Percentiles rank a stretch among this genome's conserved stretches.
Evolutionary conservation across 345 rosid species (phyloP).

Genomic region (Rhodomyrtus tomentosa): DNA sequence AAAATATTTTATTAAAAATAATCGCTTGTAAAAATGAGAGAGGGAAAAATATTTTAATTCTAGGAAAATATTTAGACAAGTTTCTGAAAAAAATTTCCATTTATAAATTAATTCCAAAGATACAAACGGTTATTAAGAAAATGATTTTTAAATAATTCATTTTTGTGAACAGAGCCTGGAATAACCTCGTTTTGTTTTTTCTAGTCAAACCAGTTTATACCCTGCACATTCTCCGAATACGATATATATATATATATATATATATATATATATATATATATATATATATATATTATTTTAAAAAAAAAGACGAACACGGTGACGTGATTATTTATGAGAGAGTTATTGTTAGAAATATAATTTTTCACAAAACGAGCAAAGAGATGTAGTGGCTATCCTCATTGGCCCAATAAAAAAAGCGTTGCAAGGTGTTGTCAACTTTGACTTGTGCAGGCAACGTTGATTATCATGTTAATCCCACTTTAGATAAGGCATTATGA

Average conservation of each 20-base stretch:
- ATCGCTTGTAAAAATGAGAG: no score
- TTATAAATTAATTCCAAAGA: no score
- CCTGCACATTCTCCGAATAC: background rate
- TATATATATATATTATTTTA: no score
- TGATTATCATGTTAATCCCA: background rate
- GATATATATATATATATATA: no score
- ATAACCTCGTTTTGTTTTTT: background rate
- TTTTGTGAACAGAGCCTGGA: no score
- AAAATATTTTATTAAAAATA: no score
- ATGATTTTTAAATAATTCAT: no score
- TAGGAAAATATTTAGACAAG: no score
- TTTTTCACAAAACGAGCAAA: background rate
- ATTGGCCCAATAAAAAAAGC: background rate
- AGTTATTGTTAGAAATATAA: background rate
- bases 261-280: no score
- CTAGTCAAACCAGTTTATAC: background rate
- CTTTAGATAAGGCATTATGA: background rate
- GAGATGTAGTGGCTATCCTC: background rate
- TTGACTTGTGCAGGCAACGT: background rate
- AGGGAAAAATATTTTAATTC: no score
- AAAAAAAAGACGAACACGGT: background rate
- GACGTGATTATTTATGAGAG: background rate
- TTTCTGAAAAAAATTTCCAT: no score
- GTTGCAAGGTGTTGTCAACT: background rate
- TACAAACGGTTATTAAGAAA: no score